These are phyloP conservation scores for Aspergillus diversus DNA, from an alignment of 495 filamentous ascomycete genomes.

Conservation along the genomic window DNA sequence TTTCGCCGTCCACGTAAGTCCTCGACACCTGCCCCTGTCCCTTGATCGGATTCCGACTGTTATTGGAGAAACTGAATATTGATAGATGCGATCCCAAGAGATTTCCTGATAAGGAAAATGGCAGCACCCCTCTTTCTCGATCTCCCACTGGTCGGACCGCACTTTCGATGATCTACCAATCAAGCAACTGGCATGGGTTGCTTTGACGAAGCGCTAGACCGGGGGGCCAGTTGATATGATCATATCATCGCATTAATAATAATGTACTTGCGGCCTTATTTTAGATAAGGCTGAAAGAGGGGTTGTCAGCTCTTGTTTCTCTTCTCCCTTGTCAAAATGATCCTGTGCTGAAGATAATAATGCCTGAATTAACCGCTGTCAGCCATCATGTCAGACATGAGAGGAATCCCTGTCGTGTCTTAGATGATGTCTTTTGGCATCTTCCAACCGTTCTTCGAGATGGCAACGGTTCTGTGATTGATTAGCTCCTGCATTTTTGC, in stretches of 20 bases:
- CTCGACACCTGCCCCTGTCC: not conserved
- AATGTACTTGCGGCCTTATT: conserved; percentile 1
- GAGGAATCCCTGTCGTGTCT: not conserved
- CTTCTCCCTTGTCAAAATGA: not conserved
- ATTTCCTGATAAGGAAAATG: not conserved
- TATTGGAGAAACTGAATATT: not conserved
- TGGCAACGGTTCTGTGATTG: not conserved
- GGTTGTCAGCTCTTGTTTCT: not conserved
- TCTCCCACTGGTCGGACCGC: not conserved
- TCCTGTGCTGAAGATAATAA: not conserved
- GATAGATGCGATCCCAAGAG: not conserved
- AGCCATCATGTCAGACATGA: conserved; percentile 1
- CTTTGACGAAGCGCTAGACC: not conserved
- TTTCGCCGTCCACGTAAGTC: conserved; percentile 1
- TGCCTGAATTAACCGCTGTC: not conserved
- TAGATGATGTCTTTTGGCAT: not conserved
- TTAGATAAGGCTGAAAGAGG: conserved; percentile 8
- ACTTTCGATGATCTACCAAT: not conserved
- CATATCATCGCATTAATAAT: conserved; percentile 8
- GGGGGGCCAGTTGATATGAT: not conserved
- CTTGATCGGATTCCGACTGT: not conserved
- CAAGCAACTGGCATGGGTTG: not conserved
- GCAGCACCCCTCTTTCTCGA: not conserved
- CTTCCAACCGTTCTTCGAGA: not conserved
- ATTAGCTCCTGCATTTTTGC: not conserved